Evolutionary conservation across 129 eudicot species (phyloP).

Genomic region (Tagetes erecta): DNA sequence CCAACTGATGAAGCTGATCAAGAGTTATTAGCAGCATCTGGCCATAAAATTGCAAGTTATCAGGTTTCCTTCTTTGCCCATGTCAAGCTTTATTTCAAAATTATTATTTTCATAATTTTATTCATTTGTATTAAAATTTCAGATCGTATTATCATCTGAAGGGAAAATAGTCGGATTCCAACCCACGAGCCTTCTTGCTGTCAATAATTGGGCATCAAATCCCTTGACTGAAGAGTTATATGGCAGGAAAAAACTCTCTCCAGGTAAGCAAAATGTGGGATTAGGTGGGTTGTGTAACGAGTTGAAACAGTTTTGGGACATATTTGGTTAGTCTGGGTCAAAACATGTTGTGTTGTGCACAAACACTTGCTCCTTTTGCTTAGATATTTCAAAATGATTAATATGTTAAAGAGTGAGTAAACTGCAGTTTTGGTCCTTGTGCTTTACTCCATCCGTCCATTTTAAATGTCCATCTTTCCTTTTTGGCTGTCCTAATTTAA

Average conservation of each 20-base stretch:
- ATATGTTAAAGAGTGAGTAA: neutral
- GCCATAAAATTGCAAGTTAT: conserved; percentile 77
- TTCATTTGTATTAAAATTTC: conserved; percentile 17
- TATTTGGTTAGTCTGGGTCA: neutral
- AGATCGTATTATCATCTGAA: conserved; percentile 73
- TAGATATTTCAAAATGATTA: neutral
- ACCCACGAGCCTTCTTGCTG: conserved; percentile 86
- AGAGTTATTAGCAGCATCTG: conserved; percentile 52
- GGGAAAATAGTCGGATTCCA: conserved; percentile 70
- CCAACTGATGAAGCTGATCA: conserved; percentile 35
- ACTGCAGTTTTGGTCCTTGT: too few relatives aligned
- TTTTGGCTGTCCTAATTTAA: too few relatives aligned
- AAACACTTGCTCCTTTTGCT: neutral
- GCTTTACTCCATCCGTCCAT: too few relatives aligned
- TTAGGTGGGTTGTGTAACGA: neutral
- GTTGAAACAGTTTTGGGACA: neutral
- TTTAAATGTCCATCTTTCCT: too few relatives aligned
- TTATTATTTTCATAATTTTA: neutral
- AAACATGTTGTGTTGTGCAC: neutral
- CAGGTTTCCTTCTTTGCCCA: conserved; percentile 50
- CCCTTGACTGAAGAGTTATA: conserved; percentile 74
- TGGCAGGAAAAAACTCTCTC: conserved; percentile 70
- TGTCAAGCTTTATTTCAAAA: neutral
- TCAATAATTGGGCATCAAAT: conserved; percentile 79
- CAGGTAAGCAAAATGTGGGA: conserved; percentile 47